phyloP scores from a whole-genome alignment of 148 eudicot genomes.

The Limonium bicolor region DNA sequence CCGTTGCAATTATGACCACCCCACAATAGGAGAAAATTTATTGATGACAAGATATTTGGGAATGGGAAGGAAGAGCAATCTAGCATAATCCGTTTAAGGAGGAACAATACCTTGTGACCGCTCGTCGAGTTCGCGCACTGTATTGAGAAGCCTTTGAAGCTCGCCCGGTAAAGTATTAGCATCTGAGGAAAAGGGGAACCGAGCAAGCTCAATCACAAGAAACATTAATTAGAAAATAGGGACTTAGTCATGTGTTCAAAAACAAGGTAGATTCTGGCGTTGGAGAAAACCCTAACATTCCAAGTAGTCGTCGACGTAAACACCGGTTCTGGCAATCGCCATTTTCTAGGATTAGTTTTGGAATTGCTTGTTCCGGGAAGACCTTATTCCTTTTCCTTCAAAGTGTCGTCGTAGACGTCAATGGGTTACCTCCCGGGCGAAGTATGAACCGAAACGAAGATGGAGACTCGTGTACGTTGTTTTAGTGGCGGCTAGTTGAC shows the following conservation, averaged over 20 bases:
- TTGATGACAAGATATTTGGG: too few species aligned
- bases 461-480: too few species aligned
- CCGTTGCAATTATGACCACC: too few species aligned
- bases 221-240: neutral
- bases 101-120: constrained; percentile 65
- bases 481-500: too few species aligned
- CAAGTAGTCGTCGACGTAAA: constrained; percentile 71
- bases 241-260: neutral
- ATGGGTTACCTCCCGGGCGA: too few species aligned
- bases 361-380: too few species aligned
- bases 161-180: constrained; percentile 97
- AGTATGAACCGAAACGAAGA: too few species aligned
- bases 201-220: neutral
- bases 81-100: neutral
- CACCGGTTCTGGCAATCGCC: constrained; percentile 93
- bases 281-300: constrained; percentile 54
- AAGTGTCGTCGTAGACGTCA: too few species aligned
- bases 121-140: constrained; percentile 84
- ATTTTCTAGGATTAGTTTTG: too few species aligned
- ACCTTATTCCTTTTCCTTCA: too few species aligned
- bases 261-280: neutral
- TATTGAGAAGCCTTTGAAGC: constrained; percentile 94
- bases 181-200: constrained; percentile 26
- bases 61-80: neutral
- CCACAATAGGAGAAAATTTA: too few species aligned